Base-by-base conservation (phyloP, 257 asterid genomes). In the Capsicum chinense region DNA sequence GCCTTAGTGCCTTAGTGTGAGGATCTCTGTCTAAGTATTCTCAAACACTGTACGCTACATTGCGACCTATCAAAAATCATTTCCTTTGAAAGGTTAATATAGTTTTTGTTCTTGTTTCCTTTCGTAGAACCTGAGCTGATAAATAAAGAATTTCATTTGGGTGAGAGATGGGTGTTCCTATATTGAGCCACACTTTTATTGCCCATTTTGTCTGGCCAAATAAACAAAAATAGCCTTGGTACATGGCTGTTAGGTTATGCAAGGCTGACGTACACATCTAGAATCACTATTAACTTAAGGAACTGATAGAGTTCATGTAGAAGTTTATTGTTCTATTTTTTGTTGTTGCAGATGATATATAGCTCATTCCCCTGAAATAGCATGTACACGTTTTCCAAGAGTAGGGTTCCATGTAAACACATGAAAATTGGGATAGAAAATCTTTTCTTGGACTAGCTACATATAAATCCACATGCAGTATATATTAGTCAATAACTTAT, bases 381-480 rank as follows among this genome's bases (percentile, higher is more conserved):
- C 26, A 68, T 68, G 21, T 37, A 68, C 16, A 5, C 52, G 15
- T 68, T 68, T 35, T 16, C 52, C 73, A 13, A 68, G 50, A 14
- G 12, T 37, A 39, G 52, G 37, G 21, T 37, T 37, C 52, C 21
- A 68, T 11, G n/a, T 59, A 15, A 66, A 68, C 14, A 12, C 14
- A 33, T 44, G 7, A 44, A 44, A 44, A 44, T 44, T 6, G 81
- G 26, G 62, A 44, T 52, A 3, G 80, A 17, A 7, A 1, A 21
- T 64, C 68, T 62, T 47, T 73, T 47, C 80, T 73, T 12, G 59
- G 59, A 73, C 56, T 47, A 47, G n/a, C 9, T 44, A 44, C 79
- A 47, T 71, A 47, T 47, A 50, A 50, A 11, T 74, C 44, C n/a
- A 50, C 44, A 5, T 74, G 17, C 62, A 74, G 42, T 50, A 35